These are phyloP conservation scores for Boletellus ananiceps DNA, from an alignment of 768 basidiomycete genomes.

Conservation along the genomic window DNA sequence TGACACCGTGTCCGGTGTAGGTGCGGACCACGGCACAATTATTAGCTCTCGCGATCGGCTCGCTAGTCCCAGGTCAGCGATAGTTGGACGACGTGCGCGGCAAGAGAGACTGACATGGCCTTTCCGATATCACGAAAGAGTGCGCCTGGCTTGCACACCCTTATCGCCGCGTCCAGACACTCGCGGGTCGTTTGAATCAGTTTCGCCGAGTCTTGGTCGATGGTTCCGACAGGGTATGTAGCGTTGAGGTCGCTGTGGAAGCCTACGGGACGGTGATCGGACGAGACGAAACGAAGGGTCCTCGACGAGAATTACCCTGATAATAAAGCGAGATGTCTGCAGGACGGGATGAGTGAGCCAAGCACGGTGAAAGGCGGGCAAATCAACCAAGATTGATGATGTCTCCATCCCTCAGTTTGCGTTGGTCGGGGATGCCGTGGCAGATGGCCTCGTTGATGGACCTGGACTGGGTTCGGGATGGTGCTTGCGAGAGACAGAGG, in stretches of 20 bases:
- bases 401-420: slow-evolving; percentile 84
- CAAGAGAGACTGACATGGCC: slow-evolving; percentile 56
- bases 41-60: slow-evolving; percentile 76
- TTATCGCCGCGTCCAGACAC: slow-evolving; percentile 85
- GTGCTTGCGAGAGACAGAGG: slow-evolving; percentile 1
- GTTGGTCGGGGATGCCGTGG: slow-evolving; percentile 91
- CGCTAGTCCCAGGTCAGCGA: slow-evolving; percentile 41
- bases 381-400: slow-evolving; percentile 87
- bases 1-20: slow-evolving; percentile 90
- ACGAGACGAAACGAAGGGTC: background rate
- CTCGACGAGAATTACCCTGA: slow-evolving; percentile 46
- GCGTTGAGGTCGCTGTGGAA: slow-evolving; percentile 92
- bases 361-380: slow-evolving; percentile 5
- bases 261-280: slow-evolving; percentile 40
- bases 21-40: slow-evolving; percentile 89
- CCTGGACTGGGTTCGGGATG: slow-evolving; percentile 34
- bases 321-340: slow-evolving; percentile 78
- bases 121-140: slow-evolving; percentile 87
- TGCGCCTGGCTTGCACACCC: slow-evolving; percentile 88
- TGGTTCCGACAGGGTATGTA: slow-evolving; percentile 84
- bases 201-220: slow-evolving; percentile 79
- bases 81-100: slow-evolving; percentile 8
- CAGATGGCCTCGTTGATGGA: slow-evolving; percentile 96
- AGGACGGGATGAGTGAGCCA: slow-evolving; percentile 14
- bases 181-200: slow-evolving; percentile 80